phyloP scores from a whole-genome alignment of 805 yeast genomes.

The Starmerella geochares region DNA sequence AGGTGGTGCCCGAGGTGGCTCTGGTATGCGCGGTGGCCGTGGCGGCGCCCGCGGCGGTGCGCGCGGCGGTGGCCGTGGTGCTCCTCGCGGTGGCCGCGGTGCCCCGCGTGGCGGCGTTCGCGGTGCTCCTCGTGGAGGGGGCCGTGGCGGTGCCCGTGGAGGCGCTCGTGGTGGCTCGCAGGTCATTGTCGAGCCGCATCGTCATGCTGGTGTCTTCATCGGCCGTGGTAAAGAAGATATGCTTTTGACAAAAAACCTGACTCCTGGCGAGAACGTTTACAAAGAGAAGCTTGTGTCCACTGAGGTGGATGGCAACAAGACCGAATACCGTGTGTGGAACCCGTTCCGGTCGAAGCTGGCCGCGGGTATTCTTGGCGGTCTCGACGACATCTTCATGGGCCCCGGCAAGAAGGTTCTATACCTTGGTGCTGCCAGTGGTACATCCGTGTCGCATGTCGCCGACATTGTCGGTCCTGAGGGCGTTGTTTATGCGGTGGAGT shows the following conservation, averaged over 20 bases:
- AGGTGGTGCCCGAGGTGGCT: conserved; percentile 38
- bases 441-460: conserved; percentile 95
- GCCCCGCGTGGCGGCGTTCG: conserved; percentile 41
- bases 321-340: conserved; percentile 99
- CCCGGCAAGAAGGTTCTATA: conserved; percentile 97
- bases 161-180: conserved; percentile 65
- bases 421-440: conserved; percentile 99
- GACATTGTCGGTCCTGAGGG: conserved; percentile 99
- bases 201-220: conserved; percentile 95
- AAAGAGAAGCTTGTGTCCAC: conserved; percentile 94
- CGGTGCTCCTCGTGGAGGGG: conserved; percentile 35
- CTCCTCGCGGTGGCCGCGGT: conserved; percentile 40
- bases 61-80: conserved; percentile 49
- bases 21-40: conserved; percentile 34
- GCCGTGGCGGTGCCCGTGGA: conserved; percentile 44
- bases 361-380: conserved; percentile 99
- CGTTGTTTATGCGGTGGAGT: conserved; percentile 96
- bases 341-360: conserved; percentile 99
- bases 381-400: conserved; percentile 91
- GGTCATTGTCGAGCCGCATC: conserved; percentile 96
- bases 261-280: conserved; percentile 97
- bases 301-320: conserved; percentile 86
- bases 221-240: conserved; percentile 99
- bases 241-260: conserved; percentile 89
- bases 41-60: conserved; percentile 46